Evolutionary conservation across 495 filamentous ascomycete species (phyloP).

Genomic region (Xylaria palmicola): DNA sequence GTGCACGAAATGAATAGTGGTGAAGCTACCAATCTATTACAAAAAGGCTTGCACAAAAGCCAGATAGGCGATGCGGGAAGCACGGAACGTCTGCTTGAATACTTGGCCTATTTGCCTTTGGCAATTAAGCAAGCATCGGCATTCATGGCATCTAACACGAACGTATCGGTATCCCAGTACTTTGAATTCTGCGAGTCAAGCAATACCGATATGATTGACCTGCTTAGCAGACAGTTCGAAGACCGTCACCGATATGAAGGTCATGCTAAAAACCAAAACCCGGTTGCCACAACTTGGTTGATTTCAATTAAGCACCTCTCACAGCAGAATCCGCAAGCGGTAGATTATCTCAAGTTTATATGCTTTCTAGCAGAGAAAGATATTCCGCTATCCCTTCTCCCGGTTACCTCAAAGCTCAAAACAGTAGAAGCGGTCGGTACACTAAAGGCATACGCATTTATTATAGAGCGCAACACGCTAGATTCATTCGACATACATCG

Average conservation of each 20-base stretch:
- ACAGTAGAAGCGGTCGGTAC: constrained; percentile 35
- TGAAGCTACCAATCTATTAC: constrained; percentile 24
- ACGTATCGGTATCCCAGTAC: constrained; percentile 28
- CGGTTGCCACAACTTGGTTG: constrained; percentile 35
- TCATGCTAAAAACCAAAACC: constrained; percentile 19
- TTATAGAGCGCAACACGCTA: constrained; percentile 25
- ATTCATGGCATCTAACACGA: constrained; percentile 40
- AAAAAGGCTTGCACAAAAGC: constrained; percentile 8
- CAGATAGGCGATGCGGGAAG: constrained; percentile 15
- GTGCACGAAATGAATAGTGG: constrained; percentile 32
- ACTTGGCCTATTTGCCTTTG: constrained; percentile 42
- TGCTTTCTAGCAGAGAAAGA: constrained; percentile 39
- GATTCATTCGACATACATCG: constrained; percentile 42
- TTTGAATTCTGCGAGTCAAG: constrained; percentile 26
- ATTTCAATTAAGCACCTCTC: constrained; percentile 41
- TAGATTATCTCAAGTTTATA: constrained; percentile 41
- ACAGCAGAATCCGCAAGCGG: constrained; percentile 32
- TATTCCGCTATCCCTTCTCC: constrained; percentile 36
- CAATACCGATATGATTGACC: constrained; percentile 19
- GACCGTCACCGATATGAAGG: constrained; percentile 26
- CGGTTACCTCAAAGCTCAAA: background rate
- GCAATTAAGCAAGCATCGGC: constrained; percentile 51
- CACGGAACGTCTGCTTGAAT: constrained; percentile 30
- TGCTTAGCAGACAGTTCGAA: constrained; percentile 26
- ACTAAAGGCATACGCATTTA: constrained; percentile 45